Base-by-base conservation (phyloP, 1,284 basidiomycete genomes). In the Exobasidium rhododendri region DNA sequence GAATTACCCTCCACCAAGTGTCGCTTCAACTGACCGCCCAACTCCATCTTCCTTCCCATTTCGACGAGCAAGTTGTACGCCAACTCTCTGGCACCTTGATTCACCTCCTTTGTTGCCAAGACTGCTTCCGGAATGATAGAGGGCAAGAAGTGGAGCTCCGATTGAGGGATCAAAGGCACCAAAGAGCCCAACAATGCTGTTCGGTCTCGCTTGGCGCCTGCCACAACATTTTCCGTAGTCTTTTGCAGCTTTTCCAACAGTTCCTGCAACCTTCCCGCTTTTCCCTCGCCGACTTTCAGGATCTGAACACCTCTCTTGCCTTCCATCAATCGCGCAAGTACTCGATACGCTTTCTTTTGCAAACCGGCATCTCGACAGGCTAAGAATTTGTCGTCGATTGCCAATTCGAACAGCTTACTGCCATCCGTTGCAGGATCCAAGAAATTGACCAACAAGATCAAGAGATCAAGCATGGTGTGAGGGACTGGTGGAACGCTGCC, bases 91-190 rank as follows among this genome's bases (percentile, higher is more conserved):
- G 92, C 89, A 72, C 91, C 92, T 79, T 94, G 92, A 40, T 96
- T 97, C 6, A 93, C 91, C 80, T 98, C 96, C 80, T 98, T 99
- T 29, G 94, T 97, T 1, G 92, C 94, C n/a, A 99, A 83, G 3
- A 97, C 90, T 14, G 91, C 92, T 82, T 99, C 96, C 0, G 94
- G 92, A 54, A 98, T 89, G 55, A 98, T 83, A 2, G 88, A 87
- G 1, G 92, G 90, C 53, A 99, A 87, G 56, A 94, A 82, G 74
- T 97, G 90, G 63, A 98, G 82, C 30, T 88, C 85, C 17, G 87
- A 85, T 1, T 85, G 80, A 0, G 90, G 88, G 31, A 97, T 85
- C 28, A 82, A 81, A 3, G 87, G 84, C 20, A 97, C 84, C n/a
- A 98, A 83, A 0, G 85, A 83, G 1, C 87, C 82, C 46, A 97